Evolutionary conservation across 352 stramenopile species (phyloP), one percentile per base, ranked within the genome.

Genomic region (Pythium folliculosum): DNA sequence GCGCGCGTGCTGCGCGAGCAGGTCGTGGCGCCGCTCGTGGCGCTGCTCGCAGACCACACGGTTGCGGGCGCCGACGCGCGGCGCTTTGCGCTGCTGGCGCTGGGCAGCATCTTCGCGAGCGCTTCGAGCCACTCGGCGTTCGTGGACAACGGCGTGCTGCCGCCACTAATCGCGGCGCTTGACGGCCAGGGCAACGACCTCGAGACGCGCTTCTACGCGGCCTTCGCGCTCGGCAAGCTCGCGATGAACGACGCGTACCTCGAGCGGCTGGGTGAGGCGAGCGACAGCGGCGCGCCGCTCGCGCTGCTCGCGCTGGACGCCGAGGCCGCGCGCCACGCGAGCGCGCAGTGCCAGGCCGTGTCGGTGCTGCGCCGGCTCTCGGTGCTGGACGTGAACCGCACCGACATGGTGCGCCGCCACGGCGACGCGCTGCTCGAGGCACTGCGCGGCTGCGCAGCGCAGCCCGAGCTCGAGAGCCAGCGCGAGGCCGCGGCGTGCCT

Each of bases 161-260:
- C 81, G 60, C 77, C 82, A 13, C 73, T 98, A 3, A 75, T 96
- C 5, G 71, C 74, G 10, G 77, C 86, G 2, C 63, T 98, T 21
- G 63, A 83, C 22, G 25, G 70, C 12, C 61, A 79, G 10, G n/a
- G n/a, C n/a, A 87, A 94, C 62, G 75, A 91, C 63, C 82, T 94
- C 69, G 96, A 99, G 70, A 97, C 87, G 43, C 88, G 93, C 19
- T 97, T 98, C 65, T 95, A 98, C 66, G 90, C 94, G 0, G 89
- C 91, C 30, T 99, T 97, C 69, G 84, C 92, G 10, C 80, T 98
- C 16, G 96, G 93, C 25, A 99, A 98, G 70, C 84, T 99, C 22
- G 84, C 94, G 7, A 90, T 89, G 67, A 90, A 95, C 65, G 78
- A 77, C 19, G 71, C 63, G 14, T 87, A 92, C 27, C 78, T 95